Evolutionary conservation across 129 eudicot genomes (phyloP).

Genomic region (Saussurea involucrata): DNA sequence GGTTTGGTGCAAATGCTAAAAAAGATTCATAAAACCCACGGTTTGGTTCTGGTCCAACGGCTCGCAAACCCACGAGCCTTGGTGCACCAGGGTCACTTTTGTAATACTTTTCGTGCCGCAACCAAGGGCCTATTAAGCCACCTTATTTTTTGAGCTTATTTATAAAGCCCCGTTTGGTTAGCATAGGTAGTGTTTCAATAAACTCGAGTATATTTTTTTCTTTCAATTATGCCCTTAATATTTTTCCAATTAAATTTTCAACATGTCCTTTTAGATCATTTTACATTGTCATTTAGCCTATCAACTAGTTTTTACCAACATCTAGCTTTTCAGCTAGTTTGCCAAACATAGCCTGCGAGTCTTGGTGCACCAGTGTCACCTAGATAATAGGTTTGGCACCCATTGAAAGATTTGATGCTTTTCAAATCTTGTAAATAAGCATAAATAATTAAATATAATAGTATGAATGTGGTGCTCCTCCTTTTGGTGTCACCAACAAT

Average conservation of each 20-base stretch:
- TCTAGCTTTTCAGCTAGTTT: neutral
- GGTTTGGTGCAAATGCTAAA: neutral
- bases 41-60: neutral
- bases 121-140: neutral
- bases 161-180: neutral
- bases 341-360: neutral
- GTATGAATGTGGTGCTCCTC: constrained; percentile 22
- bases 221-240: neutral
- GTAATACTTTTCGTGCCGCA: neutral
- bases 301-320: neutral
- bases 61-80: neutral
- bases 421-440: constrained; percentile 8
- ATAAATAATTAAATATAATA: constrained; percentile 24
- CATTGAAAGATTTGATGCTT: constrained; percentile 22
- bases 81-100: neutral
- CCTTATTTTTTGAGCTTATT: neutral
- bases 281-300: neutral
- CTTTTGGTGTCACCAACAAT: constrained; percentile 28
- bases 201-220: neutral
- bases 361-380: constrained; percentile 4
- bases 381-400: constrained; percentile 5
- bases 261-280: neutral
- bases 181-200: neutral
- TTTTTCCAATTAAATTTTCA: neutral
- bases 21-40: neutral